These are phyloP conservation scores for Meyerozyma sp. DNA, from an alignment of 1,139 yeast species.

Conservation along the genomic window DNA sequence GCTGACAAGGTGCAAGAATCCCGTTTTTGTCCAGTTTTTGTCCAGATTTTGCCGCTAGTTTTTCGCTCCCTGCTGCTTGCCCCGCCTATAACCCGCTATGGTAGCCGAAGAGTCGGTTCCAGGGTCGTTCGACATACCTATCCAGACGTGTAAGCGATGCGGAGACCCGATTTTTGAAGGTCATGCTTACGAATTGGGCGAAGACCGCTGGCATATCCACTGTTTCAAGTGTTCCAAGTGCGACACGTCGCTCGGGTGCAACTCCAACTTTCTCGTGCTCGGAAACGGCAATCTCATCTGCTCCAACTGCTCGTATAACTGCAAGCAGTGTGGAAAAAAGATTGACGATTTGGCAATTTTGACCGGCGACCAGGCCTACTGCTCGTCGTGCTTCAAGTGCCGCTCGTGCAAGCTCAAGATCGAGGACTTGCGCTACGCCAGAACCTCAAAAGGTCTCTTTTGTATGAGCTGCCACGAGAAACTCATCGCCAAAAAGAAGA, in stretches of 20 bases:
- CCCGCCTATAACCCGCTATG: not conserved
- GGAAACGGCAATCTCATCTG: conserved; percentile 93
- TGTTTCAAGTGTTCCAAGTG: conserved; percentile 92
- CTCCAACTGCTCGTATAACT: conserved; percentile 83
- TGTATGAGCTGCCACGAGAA: conserved; percentile 93
- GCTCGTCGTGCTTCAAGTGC: conserved; percentile 87
- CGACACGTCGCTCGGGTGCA: conserved; percentile 69
- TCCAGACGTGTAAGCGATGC: conserved; percentile 40
- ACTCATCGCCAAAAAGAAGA: conserved; percentile 62
- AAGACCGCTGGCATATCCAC: conserved; percentile 91
- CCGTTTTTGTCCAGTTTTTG: too few relatives aligned
- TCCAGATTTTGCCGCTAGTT: not conserved
- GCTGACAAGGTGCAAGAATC: too few relatives aligned
- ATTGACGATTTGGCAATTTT: conserved; percentile 95
- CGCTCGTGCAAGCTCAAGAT: conserved; percentile 84
- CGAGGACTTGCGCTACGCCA: conserved; percentile 86
- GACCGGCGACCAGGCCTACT: conserved; percentile 93
- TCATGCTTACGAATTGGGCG: conserved; percentile 81
- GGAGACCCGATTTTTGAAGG: conserved; percentile 55
- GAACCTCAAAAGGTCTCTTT: conserved; percentile 89
- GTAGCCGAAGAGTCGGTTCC: not conserved
- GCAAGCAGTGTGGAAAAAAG: conserved; percentile 82
- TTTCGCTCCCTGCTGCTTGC: too few relatives aligned
- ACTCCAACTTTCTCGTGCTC: conserved; percentile 81
- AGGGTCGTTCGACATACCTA: conserved; percentile 2